These are phyloP conservation scores for Catunica adiposa DNA, from an alignment of 2,329 filamentous ascomycete genomes.

Conservation along the genomic window DNA sequence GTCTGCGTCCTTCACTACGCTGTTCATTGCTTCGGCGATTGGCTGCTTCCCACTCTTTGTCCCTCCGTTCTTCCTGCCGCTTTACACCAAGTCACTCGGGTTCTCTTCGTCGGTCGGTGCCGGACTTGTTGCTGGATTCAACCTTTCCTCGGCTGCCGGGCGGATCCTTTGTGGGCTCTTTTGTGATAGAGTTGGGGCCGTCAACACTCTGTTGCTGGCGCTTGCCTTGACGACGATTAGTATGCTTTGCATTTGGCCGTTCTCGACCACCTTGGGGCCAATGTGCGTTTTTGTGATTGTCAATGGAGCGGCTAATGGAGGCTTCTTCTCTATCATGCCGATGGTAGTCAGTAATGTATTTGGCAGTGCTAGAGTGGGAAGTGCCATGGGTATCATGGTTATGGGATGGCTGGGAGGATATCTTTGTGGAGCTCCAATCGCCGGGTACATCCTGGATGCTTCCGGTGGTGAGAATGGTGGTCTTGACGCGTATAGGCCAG, in stretches of 20 bases:
- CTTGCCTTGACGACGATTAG: conserved; percentile 37
- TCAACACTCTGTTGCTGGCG: conserved; percentile 37
- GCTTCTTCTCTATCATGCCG: conserved; percentile 47
- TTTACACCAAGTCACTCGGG: conserved; percentile 38
- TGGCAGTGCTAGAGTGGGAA: conserved; percentile 35
- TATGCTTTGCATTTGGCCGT: conserved; percentile 45
- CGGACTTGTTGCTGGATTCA: conserved; percentile 43
- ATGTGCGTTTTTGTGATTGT: conserved; percentile 40
- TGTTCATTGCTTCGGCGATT: conserved; percentile 38
- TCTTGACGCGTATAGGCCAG: conserved; percentile 38
- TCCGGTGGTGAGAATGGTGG: conserved; percentile 34
- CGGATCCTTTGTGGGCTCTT: conserved; percentile 36
- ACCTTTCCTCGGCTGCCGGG: conserved; percentile 41
- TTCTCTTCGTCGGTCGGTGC: conserved; percentile 36
- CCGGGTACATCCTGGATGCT: conserved; percentile 40
- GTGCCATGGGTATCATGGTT: conserved; percentile 45
- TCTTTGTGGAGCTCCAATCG: conserved; percentile 42
- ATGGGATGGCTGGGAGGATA: conserved; percentile 46
- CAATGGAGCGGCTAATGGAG: conserved; percentile 44
- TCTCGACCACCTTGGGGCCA: conserved; percentile 35
- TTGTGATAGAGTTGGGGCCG: conserved; percentile 36
- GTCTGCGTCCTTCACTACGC: conserved; percentile 31
- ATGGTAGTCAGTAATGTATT: conserved; percentile 45
- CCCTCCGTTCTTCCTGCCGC: conserved; percentile 43
- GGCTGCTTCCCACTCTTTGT: conserved; percentile 45